Evolutionary conservation across 352 stramenopile genomes (phyloP), one percentile per base, ranked within the genome.

Genomic region (Phytophthora fragariae): DNA sequence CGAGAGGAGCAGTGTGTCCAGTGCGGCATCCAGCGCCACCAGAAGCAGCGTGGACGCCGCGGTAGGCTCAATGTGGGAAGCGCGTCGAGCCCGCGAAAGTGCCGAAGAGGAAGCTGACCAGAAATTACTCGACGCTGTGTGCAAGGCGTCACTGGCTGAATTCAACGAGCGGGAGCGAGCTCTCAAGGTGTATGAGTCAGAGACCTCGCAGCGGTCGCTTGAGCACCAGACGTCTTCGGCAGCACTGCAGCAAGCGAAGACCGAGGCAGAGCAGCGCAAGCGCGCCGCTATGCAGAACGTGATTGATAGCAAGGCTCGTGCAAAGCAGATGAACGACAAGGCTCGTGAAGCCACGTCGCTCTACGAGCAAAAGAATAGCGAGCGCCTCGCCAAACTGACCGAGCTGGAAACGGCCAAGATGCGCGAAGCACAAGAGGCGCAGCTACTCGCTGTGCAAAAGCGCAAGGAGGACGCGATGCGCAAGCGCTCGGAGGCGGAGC

Each of bases 121-220:
- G 61, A 93, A 94, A 64, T 75, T 96, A 11, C 75, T 96, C 11
- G 85, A 94, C 24, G 89, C 89, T 0, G 89, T 96, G 29, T 89
- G 86, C 57, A 87, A 90, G 68, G 88, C 86, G 19, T 96, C 89
- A 31, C 71, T 96, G 54, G 76, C 85, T 14, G 89, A 94, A 63
- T 93, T 70, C 58, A 94, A 92, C 31, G 83, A 92, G 33, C 83
- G 84, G 17, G 77, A 94, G 71, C 87, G 85, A 41, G 82, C 77
- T 27, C 53, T 93, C 6, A 77, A 92, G 35, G 55, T 74, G 6
- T 92, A 91, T 64, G 80, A 89, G 29, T 76, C 68, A 7, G 75
- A 84, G 57, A 71, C 81, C 10, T 77, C 65, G 6, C 67, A 79
- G 53, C 78, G 73, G 10, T 70, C 77, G 5, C 58, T 70, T 0